Evolutionary conservation across 2,329 filamentous ascomycete genomes (phyloP).

Genomic region (Epichloe gansuensis): DNA sequence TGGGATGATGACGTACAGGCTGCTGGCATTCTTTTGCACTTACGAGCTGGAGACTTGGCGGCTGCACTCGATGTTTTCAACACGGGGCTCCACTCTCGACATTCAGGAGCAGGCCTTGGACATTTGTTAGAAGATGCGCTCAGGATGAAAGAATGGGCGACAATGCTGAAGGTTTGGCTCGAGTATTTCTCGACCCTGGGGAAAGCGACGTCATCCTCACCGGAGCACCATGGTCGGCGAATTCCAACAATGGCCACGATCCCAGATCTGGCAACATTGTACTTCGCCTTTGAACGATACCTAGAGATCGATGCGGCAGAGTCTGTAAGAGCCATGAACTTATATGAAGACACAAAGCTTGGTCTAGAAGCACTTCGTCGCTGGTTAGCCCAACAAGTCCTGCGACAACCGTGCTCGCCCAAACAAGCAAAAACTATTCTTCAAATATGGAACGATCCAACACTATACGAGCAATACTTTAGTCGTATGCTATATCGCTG

Average conservation of each 20-base stretch:
- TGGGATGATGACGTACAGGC: slow-evolving; percentile 31
- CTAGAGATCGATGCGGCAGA: slow-evolving; percentile 16
- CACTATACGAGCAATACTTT: slow-evolving; percentile 34
- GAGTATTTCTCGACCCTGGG: slow-evolving; percentile 16
- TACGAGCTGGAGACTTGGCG: slow-evolving; percentile 26
- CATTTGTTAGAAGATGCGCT: slow-evolving; percentile 31
- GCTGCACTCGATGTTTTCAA: slow-evolving; percentile 30
- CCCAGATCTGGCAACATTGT: slow-evolving; percentile 18
- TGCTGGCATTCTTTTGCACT: slow-evolving; percentile 28
- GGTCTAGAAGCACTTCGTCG: slow-evolving; percentile 18
- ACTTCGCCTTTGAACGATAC: slow-evolving; percentile 23
- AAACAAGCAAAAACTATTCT: slow-evolving; percentile 27
- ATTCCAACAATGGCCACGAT: slow-evolving; percentile 13
- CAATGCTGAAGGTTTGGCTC: slow-evolving; percentile 25
- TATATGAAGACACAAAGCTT: slow-evolving; percentile 10
- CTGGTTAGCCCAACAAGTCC: slow-evolving; percentile 19
- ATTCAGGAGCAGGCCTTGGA: slow-evolving; percentile 29
- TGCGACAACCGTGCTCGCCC: slow-evolving; percentile 22
- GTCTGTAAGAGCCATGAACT: slow-evolving; percentile 13
- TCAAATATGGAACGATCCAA: slow-evolving; percentile 23
- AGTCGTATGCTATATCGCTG: slow-evolving; percentile 18
- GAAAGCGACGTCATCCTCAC: not conserved
- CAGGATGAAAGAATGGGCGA: slow-evolving; percentile 22
- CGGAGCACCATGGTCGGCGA: not conserved
- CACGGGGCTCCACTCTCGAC: slow-evolving; percentile 20